A percentile compares a stretch with the other conserved stretches of the same genome.
Evolutionary conservation across 129 eudicot genomes (phyloP).

Genomic region (Deinandra increscens): DNA sequence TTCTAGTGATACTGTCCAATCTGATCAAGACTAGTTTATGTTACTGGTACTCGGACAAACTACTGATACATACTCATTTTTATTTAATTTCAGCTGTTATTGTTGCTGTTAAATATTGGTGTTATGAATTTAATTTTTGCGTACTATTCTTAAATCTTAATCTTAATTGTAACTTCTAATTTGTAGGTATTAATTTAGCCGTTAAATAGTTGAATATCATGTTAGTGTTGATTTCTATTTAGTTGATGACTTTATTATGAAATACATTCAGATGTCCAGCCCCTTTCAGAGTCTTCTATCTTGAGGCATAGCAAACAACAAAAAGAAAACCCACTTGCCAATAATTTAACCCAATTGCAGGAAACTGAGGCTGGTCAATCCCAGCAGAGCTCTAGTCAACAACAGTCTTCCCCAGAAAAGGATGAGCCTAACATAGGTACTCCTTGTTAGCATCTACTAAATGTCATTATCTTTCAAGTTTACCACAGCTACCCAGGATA

Average conservation of each 20-base stretch:
- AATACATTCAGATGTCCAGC: constrained; percentile 8
- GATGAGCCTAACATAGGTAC: constrained; percentile 14
- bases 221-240: not conserved
- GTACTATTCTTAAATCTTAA: not conserved
- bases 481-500: not conserved
- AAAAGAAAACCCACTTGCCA: constrained; percentile 19
- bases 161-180: not conserved
- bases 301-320: constrained; percentile 12
- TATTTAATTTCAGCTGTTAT: not conserved
- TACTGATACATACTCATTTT: not conserved
- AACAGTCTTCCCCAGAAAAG: constrained; percentile 26
- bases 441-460: constrained; percentile 10
- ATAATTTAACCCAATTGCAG: constrained; percentile 21
- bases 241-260: constrained; percentile 3
- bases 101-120: not conserved
- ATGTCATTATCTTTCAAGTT: not conserved
- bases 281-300: constrained; percentile 25
- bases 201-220: not conserved
- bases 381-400: constrained; percentile 30
- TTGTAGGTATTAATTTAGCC: not conserved
- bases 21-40: not conserved
- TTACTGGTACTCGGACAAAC: not conserved
- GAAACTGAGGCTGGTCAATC: constrained; percentile 22
- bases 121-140: not conserved
- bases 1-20: not conserved